Percentiles rank a stretch among this genome's conserved stretches.
phyloP scores from a whole-genome alignment of 2,329 filamentous ascomycete genomes.

The Magnaporthiopsis rhizophila region DNA sequence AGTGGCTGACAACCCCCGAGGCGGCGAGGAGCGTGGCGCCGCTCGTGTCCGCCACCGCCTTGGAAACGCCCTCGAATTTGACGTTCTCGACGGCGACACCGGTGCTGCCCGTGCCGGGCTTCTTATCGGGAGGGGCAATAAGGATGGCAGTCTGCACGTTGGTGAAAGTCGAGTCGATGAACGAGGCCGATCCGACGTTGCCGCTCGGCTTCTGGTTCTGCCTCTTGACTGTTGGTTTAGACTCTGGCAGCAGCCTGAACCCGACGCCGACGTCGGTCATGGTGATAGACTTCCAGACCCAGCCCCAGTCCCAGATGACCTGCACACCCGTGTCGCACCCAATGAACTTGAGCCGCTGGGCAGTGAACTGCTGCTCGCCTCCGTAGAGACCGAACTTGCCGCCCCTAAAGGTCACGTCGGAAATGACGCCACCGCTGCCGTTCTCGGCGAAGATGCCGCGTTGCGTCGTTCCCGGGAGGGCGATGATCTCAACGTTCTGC shows the following conservation, averaged over 20 bases:
- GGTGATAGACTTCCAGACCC: slow-evolving; percentile 16
- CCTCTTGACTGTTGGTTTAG: too few relatives aligned
- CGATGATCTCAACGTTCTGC: slow-evolving; percentile 53
- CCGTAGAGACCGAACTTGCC: slow-evolving; percentile 46
- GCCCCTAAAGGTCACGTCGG: slow-evolving; percentile 51
- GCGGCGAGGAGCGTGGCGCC: background rate
- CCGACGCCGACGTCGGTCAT: slow-evolving; percentile 4
- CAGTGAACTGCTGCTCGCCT: slow-evolving; percentile 13
- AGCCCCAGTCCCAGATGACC: slow-evolving; percentile 10
- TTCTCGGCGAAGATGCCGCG: slow-evolving; percentile 34
- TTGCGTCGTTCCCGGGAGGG: slow-evolving; percentile 32
- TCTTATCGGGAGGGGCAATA: background rate
- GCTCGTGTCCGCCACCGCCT: background rate
- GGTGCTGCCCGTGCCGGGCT: background rate
- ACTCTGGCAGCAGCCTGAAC: background rate
- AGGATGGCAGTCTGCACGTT: background rate
- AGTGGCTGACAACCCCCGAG: background rate
- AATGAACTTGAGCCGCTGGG: slow-evolving; percentile 12
- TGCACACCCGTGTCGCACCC: slow-evolving; percentile 7
- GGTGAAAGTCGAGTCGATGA: background rate
- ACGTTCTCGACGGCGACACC: background rate
- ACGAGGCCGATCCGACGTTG: background rate
- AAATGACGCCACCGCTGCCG: slow-evolving; percentile 49
- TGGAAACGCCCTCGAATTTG: background rate
- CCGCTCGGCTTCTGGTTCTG: background rate